Evolutionary conservation across 2,329 filamentous ascomycete genomes (phyloP), one percentile per base, ranked within the genome.

Genomic region (Neoarthrinium moseri): DNA sequence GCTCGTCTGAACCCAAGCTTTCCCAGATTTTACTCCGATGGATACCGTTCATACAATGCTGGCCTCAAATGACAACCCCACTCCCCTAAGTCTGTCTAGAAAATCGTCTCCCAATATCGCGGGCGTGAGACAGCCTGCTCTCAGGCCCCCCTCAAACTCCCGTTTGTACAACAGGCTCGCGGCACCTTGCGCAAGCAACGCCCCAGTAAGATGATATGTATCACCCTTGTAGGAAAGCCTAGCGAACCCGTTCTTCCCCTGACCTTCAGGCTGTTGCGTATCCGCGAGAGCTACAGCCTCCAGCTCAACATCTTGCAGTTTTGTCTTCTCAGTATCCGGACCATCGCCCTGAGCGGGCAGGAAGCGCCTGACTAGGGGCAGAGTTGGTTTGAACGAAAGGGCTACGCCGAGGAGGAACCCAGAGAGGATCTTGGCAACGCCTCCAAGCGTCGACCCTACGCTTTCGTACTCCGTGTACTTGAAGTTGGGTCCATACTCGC

Each of bases 221-320:
- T 51, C 53, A 1, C 48, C 51, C 7, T 44, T 46, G 39, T 52
- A 54, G 4, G 43, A 47, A 37, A 56, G 55, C 12, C 44, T 47
- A 8, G 49, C 52, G 33, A 49, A 46, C 2, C 45, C 52, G 17
- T 48, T 48, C 17, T 22, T 34, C 24, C 10, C 4, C 12, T 17
- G 12, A 12, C 20, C 34, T 12, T 15, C 33, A 15, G 5, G 8
- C 8, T 20, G 21, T 26, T 29, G 10, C 13, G 6, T 29, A 15
- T 58, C 54, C 2, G 50, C 52, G 12, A 55, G 39, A 13, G 53
- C 54, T 17, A 56, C 46, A 13, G 45, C 49, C 43, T 56, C 53
- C 13, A 54, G 41, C n/a, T 49, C 49, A 4, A 49, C 15, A 17
- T 20, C 24, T 8, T 35, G 42, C 5, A 34, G 20, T 32, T 37